Base-by-base conservation (phyloP, 371 early-diverging fungal genomes). In the Catenaria anguillulae region DNA sequence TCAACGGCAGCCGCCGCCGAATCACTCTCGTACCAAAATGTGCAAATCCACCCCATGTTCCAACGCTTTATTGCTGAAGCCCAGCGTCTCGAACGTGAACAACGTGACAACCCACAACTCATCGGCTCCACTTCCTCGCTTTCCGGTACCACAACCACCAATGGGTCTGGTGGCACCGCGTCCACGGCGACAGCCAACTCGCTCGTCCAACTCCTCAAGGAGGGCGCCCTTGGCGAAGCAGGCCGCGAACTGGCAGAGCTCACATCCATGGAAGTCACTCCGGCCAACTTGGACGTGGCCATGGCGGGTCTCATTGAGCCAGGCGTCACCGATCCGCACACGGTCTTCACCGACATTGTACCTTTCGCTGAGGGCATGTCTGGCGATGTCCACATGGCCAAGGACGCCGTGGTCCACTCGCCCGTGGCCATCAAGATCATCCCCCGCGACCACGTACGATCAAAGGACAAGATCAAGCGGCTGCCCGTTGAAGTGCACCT, bases 281-380 rank as follows among this genome's bases (percentile, higher is more conserved):
- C 50, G 29, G 50, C 50, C 6, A 50, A 24, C 29, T 29, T 50
- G 29, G 52, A 26, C 29, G 31, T 19, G 33, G 52, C 52, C 29
- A 26, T 50, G 15, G 33, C 33, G 2, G 24, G n/a, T 23, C 10
- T 58, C 13, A 10, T 58, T 17, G 58, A 58, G 43, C n/a, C 58
- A 31, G 26, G 31, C 8, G n/a, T n/a, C n/a, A n/a, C n/a, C n/a
- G 43, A 58, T 5, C 58, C 58, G 36, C 8, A n/a, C 58, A 36
- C 36, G 26, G 29, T 35, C 15, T 58, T 15, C 58, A 17, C 17
- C 2, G 37, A 58, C 42, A 15, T 58, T 3, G 24, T 24, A 0
- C 58, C 58, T 12, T 58, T 33, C 58, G 58, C 58, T 31, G 58
- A 58, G 43, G 58, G 58, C 31, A 21, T 10, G 13, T 33, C 58